Conservation (phyloP, 73 alveolate species). For the Stentor coeruleus region DNA sequence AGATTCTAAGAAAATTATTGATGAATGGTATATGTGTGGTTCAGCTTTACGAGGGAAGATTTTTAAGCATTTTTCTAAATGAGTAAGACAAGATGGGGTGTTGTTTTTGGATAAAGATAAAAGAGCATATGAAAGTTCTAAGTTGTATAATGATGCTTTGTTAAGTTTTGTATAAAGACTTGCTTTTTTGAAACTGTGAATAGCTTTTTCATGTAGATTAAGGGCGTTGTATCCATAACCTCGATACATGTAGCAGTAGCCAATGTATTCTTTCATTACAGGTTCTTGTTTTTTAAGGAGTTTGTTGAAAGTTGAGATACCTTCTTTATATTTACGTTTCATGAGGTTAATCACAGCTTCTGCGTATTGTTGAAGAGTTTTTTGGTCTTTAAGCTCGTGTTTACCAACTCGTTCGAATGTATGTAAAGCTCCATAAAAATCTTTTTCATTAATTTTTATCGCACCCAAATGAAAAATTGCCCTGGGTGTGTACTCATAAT, state of each 20-base stretch:
- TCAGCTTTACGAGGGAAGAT: slow-evolving; percentile 21
- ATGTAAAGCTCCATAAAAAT: slow-evolving; percentile 1
- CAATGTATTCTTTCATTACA: background rate
- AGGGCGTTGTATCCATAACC: slow-evolving; percentile 33
- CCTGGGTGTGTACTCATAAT: background rate
- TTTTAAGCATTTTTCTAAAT: background rate
- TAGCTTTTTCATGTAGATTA: slow-evolving; percentile 24
- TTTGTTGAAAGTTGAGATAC: slow-evolving; percentile 13
- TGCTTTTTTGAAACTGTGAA: slow-evolving; percentile 19
- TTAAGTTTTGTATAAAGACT: background rate
- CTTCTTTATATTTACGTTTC: slow-evolving; percentile 29
- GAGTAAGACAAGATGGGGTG: background rate
- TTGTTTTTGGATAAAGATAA: background rate
- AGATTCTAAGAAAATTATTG: slow-evolving; percentile 15
- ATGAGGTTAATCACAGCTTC: slow-evolving; percentile 17
- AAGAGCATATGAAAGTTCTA: slow-evolving; percentile 29
- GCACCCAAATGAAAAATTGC: background rate
- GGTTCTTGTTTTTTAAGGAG: slow-evolving; percentile 2
- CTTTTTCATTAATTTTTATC: background rate
- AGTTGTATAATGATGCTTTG: slow-evolving; percentile 21
- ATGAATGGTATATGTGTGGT: slow-evolving; percentile 25
- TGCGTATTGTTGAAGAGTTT: background rate
- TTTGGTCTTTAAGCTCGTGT: background rate
- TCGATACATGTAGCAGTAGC: background rate
- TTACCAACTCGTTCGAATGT: background rate